These are phyloP conservation scores for Penicillium sp. DNA, from an alignment of 2,329 filamentous ascomycete genomes.

Conservation along the genomic window DNA sequence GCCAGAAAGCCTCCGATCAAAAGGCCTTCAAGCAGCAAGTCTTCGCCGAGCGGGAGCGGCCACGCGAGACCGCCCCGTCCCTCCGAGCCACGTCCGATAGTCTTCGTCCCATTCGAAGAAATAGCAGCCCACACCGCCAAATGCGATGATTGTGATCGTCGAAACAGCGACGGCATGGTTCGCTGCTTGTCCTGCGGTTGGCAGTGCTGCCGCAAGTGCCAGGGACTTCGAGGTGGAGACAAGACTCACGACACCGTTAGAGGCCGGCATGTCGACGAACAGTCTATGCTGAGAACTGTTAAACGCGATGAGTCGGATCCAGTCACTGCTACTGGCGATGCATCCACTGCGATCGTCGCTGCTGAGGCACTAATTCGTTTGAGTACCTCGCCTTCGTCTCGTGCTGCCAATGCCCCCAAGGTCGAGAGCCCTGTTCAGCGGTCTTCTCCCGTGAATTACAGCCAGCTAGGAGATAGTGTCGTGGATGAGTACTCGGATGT, in stretches of 20 bases:
- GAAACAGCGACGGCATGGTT: conserved; percentile 31
- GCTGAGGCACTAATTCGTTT: neutral
- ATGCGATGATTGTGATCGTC: conserved; percentile 35
- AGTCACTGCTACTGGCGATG: neutral
- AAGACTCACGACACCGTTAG: conserved; percentile 11
- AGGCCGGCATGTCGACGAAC: neutral
- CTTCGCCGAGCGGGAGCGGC: neutral
- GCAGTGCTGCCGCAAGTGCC: conserved; percentile 36
- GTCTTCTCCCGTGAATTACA: neutral
- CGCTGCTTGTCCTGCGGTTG: conserved; percentile 33
- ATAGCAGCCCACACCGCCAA: conserved; percentile 34
- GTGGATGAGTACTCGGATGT: neutral
- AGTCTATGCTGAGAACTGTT: neutral
- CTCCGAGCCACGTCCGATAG: neutral
- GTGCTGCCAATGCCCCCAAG: neutral
- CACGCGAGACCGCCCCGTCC: neutral
- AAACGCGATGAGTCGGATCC: neutral
- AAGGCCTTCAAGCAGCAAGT: neutral
- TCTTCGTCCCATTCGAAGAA: conserved; percentile 20
- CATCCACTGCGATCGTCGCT: neutral
- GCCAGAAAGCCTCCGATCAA: no score
- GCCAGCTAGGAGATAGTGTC: neutral
- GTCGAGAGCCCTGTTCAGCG: neutral
- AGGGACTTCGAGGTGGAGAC: conserved; percentile 8
- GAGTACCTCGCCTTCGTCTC: neutral